Base-by-base conservation (phyloP, 768 basidiomycete genomes). In the Phaeolepiota aurea region DNA sequence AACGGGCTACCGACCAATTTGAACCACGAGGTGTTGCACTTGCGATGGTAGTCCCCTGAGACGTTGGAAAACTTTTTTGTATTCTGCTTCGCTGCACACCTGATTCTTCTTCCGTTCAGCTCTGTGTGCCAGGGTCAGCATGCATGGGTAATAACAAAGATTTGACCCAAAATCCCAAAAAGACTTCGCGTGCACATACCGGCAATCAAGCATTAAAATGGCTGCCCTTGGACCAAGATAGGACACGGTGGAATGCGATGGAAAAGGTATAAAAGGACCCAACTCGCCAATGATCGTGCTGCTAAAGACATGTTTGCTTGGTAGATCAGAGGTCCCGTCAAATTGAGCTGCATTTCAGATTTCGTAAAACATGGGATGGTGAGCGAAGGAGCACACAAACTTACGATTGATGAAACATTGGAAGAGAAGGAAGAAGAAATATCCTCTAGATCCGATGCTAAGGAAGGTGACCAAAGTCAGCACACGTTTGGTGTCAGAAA, bases 381-480 rank as follows among this genome's bases (percentile, higher is more conserved):
- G 21, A 21, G 37, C 14, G 15, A 43, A 37, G 12, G 38, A 40
- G 41, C 9, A 28, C 14, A 18, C 15, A 40, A 15, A 31, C 47
- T 38, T 50, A 86, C 87, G 76, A 47, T 84, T 82, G 50, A 86
- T 77, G 58, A 93, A 93, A 49, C 87, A 88, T 50, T 99, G 94
- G 69, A 99, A 98, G 1, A 99, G 69, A 15, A 94, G 68, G 64
- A 81, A 99, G 68, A 81, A 93, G 58, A 93, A 93, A 62, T 92
- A 96, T 15, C 82, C 89, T 48, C 86, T 68, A 0, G 77, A 61
- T 4, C 93, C 94, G 41, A 97, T 86, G 5, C 84, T 88, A 44
- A 33, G 38, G 47, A 4, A 14, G 25, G 33, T n/a, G n/a, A n/a
- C n/a, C n/a, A n/a, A n/a, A 20, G n/a, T n/a, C n/a, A n/a, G n/a